These are phyloP conservation scores for Geoglossum glabrum DNA, from an alignment of 495 filamentous ascomycete species.

Conservation along the genomic window DNA sequence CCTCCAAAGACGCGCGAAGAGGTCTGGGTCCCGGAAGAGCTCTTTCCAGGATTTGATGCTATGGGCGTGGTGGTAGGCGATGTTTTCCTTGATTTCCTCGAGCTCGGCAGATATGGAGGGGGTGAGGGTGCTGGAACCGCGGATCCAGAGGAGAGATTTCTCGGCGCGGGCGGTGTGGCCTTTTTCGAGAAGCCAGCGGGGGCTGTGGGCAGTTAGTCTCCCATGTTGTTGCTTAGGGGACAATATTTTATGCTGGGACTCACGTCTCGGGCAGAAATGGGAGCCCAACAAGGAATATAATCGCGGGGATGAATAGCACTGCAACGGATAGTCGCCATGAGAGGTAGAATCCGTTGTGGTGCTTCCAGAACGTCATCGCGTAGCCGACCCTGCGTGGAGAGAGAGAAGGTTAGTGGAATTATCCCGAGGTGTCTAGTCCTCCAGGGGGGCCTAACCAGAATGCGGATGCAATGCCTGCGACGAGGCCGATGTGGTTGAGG, in stretches of 20 bases:
- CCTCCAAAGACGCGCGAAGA: slow-evolving; percentile 14
- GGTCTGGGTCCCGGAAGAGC: slow-evolving; percentile 10
- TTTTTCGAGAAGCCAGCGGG: slow-evolving; percentile 27
- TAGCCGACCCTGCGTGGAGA: slow-evolving; percentile 9
- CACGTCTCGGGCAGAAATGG: slow-evolving; percentile 31
- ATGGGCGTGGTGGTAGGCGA: slow-evolving; percentile 7
- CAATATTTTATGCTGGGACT: no score
- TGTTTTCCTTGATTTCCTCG: slow-evolving; percentile 8
- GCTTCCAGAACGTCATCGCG: slow-evolving; percentile 12
- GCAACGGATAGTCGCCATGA: slow-evolving; percentile 27
- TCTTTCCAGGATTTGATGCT: slow-evolving; percentile 6
- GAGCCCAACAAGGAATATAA: slow-evolving; percentile 23
- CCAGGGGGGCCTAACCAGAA: slow-evolving; percentile 27
- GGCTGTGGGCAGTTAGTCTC: slow-evolving; percentile 3
- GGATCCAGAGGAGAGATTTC: slow-evolving; percentile 22
- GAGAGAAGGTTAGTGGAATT: no score
- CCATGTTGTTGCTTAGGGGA: no score
- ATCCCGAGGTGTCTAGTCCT: no score
- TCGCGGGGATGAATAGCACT: slow-evolving; percentile 23
- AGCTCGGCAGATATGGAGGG: neutral
- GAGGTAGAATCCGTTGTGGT: slow-evolving; percentile 5
- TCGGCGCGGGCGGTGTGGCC: slow-evolving; percentile 19
- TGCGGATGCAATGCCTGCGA: slow-evolving; percentile 27
- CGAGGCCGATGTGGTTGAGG: slow-evolving; percentile 36
- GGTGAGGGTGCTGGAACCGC: slow-evolving; percentile 8